Evolutionary conservation across 2,329 filamentous ascomycete genomes (phyloP), one percentile per base, ranked within the genome.

Genomic region (Cordyceps farinosa): DNA sequence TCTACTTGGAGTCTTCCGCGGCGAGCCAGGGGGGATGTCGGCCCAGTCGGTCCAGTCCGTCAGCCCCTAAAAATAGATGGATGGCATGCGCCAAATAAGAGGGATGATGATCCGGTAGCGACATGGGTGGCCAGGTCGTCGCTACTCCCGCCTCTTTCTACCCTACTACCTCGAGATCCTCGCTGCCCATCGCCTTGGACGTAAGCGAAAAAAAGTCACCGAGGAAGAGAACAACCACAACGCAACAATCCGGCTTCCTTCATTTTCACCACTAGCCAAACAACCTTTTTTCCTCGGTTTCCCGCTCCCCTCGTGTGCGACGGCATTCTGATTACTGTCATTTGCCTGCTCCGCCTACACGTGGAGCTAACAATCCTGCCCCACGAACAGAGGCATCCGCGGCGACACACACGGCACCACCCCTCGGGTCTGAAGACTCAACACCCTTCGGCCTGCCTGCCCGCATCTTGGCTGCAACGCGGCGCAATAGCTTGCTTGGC

Each of bases 51-150:
- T n/a, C 6, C 32, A 56, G 54, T 34, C 54, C 30, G 30, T 40
- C 9, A 34, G 36, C 34, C 56, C 34, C 56, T 59, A 59, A 59
- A 59, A 59, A 59, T 59, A 59, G 56, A 51, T 13, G 56, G 7
- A 30, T 42, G 22, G 55, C 9, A 30, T 30, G 30, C 44, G 22
- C 53, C 29, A 11, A 22, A 38, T 7, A 42, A 22, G 36, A 42
- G 56, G 3, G 29, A 45, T 34, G 53, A 44, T 56, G 45, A 27
- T 29, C 45, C 10, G 48, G 29, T n/a, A n/a, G 22, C 22, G 45
- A 17, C 10, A 27, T 34, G 29, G 29, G 48, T 29, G 29, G 48
- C 29, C 30, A 3, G 15, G 3, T 32, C 47, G 2, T 1, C 9
- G 13, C 3, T 13, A 40, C 38, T 15, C 38, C 38, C 38, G 9